Evolutionary conservation across 2,329 filamentous ascomycete genomes (phyloP).

Genomic region (Stemphylium beticola): DNA sequence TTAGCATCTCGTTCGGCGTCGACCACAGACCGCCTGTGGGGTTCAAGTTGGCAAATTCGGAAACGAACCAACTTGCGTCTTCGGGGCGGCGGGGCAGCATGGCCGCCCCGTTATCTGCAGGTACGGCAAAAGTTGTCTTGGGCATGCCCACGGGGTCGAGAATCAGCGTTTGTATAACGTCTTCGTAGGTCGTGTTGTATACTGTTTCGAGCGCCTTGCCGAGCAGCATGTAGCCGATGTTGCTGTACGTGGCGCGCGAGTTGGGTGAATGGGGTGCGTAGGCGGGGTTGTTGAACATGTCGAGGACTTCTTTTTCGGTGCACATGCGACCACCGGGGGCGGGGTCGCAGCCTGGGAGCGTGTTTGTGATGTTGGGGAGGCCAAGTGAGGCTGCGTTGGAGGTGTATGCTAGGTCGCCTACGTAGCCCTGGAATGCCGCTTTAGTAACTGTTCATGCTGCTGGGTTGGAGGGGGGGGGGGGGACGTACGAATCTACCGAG

Average conservation of each 20-base stretch:
- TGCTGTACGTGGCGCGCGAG: conserved; percentile 29
- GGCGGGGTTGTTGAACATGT: conserved; percentile 29
- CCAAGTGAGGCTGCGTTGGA: conserved; percentile 20
- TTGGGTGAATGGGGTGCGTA: conserved; percentile 25
- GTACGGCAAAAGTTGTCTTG: conserved; percentile 21
- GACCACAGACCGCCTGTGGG: conserved; percentile 36
- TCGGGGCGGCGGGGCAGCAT: conserved; percentile 23
- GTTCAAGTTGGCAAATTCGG: conserved; percentile 34
- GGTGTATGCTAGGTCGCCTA: conserved; percentile 26
- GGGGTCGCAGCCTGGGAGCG: conserved; percentile 31
- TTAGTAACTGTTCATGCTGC: not conserved
- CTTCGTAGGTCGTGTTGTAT: conserved; percentile 25
- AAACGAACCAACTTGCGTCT: conserved; percentile 26
- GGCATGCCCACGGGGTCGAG: conserved; percentile 25
- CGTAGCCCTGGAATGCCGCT: conserved; percentile 22
- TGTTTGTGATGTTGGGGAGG: conserved; percentile 22
- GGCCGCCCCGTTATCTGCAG: conserved; percentile 15
- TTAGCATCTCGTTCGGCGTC: conserved; percentile 30
- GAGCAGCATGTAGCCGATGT: conserved; percentile 34
- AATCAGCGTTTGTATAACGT: conserved; percentile 30
- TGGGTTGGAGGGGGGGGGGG: not conserved
- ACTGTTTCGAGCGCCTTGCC: conserved; percentile 29
- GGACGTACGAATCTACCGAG: conserved; percentile 26
- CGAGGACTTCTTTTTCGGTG: conserved; percentile 24
- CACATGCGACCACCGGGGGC: conserved; percentile 28